These are phyloP conservation scores for Diplocarpon rosae DNA, from an alignment of 2,329 filamentous ascomycete species.

Conservation along the genomic window DNA sequence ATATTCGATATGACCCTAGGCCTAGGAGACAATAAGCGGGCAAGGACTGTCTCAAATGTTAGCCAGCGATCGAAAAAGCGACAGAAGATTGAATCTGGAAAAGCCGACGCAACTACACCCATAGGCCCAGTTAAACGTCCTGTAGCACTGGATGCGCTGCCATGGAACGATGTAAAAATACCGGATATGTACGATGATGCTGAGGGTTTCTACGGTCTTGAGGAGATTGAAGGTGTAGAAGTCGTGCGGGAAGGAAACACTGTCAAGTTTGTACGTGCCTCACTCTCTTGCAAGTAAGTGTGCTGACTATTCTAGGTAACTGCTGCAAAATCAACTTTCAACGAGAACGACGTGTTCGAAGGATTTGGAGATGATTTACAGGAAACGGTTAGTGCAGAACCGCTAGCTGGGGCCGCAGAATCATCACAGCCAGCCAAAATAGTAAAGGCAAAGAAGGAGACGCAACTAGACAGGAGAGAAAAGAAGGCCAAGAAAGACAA, in stretches of 20 bases:
- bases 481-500: slow-evolving; percentile 24
- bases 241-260: slow-evolving; percentile 56
- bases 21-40: slow-evolving; percentile 19
- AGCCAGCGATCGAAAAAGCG: slow-evolving; percentile 25
- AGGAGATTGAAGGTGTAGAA: slow-evolving; percentile 86
- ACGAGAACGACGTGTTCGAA: slow-evolving; percentile 48
- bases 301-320: slow-evolving; percentile 20
- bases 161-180: slow-evolving; percentile 50
- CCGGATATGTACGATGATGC: slow-evolving; percentile 76
- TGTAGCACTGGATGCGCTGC: slow-evolving; percentile 37
- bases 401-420: slow-evolving; percentile 11
- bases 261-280: slow-evolving; percentile 41
- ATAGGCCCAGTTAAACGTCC: slow-evolving; percentile 27
- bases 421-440: slow-evolving; percentile 17
- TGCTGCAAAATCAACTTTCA: slow-evolving; percentile 15
- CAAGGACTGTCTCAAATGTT: slow-evolving; percentile 15
- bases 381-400: slow-evolving; percentile 25
- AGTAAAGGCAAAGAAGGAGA: slow-evolving; percentile 22
- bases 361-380: slow-evolving; percentile 46
- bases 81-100: slow-evolving; percentile 24
- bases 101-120: slow-evolving; percentile 4
- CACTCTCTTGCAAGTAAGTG: background rate
- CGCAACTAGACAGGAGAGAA: slow-evolving; percentile 18
- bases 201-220: slow-evolving; percentile 86
- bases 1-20: slow-evolving; percentile 17